A percentile compares a stretch with the other conserved stretches of the same genome.
These are phyloP conservation scores for Alternaria ethzedia DNA, from an alignment of 2,329 filamentous ascomycete genomes.

Conservation along the genomic window DNA sequence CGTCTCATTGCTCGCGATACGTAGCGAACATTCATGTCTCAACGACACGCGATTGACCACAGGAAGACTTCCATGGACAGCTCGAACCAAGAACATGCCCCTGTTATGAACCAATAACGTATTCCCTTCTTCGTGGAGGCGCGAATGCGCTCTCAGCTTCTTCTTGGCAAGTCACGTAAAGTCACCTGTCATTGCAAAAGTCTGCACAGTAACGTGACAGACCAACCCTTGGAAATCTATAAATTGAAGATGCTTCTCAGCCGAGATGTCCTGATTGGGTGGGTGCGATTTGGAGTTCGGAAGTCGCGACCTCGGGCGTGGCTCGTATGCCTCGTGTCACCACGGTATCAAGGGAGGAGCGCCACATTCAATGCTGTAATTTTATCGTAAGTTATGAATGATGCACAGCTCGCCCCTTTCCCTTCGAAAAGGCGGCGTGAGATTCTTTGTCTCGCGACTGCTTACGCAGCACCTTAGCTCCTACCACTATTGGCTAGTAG, in stretches of 20 bases:
- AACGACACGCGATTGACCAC: neutral
- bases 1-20: too few relatives aligned
- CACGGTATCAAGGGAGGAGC: too few relatives aligned
- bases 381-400: neutral
- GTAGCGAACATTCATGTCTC: too few relatives aligned
- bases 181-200: neutral
- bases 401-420: neutral
- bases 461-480: slow-evolving; percentile 18
- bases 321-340: too few relatives aligned
- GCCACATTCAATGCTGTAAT: neutral
- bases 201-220: neutral
- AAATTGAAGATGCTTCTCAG: too few relatives aligned
- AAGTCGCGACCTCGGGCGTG: neutral
- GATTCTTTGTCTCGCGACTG: slow-evolving; percentile 12
- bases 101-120: too few relatives aligned
- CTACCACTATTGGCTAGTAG: slow-evolving; percentile 1
- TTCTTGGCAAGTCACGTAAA: neutral
- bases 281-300: too few relatives aligned
- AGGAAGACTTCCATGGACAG: too few relatives aligned
- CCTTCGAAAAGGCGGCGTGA: slow-evolving; percentile 20
- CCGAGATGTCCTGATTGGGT: too few relatives aligned
- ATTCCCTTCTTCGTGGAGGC: too few relatives aligned
- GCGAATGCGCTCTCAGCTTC: neutral
- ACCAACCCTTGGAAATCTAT: too few relatives aligned
- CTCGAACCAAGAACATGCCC: too few relatives aligned